Evolutionary conservation across 2,329 filamentous ascomycete genomes (phyloP).

Genomic region (Bipolaris oryzae): DNA sequence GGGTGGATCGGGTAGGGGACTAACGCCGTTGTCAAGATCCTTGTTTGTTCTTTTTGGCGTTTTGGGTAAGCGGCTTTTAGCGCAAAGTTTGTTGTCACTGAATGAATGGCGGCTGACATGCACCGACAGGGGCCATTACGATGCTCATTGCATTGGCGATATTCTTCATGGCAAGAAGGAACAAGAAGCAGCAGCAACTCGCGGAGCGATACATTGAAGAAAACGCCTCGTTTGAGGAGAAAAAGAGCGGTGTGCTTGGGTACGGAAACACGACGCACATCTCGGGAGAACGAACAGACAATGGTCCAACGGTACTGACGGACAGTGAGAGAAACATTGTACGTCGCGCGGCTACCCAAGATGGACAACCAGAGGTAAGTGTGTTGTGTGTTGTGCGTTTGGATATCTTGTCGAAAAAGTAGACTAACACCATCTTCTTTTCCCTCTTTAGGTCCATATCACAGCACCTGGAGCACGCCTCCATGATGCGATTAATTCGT

Average conservation of each 20-base stretch:
- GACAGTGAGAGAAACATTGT: slow-evolving; percentile 20
- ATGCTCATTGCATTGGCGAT: slow-evolving; percentile 15
- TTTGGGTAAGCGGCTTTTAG: slow-evolving; percentile 3
- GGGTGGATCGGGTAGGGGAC: slow-evolving; percentile 2
- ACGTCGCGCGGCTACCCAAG: slow-evolving; percentile 13
- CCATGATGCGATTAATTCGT: slow-evolving; percentile 14
- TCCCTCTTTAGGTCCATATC: background rate
- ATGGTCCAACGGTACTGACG: slow-evolving; percentile 1
- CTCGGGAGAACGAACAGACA: too few species aligned
- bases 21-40: slow-evolving; percentile 12
- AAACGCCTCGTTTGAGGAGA: background rate
- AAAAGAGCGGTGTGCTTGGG: background rate
- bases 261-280: background rate
- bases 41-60: slow-evolving; percentile 19
- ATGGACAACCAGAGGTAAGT: slow-evolving; percentile 16
- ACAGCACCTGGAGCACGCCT: slow-evolving; percentile 1
- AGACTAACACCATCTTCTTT: background rate
- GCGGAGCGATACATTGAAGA: background rate
- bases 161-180: slow-evolving; percentile 8
- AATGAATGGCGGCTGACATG: background rate
- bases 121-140: slow-evolving; percentile 8
- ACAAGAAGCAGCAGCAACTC: slow-evolving; percentile 2
- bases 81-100: background rate
- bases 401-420: background rate
- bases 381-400: background rate